Percentiles rank a stretch among this genome's conserved stretches.
phyloP scores from a whole-genome alignment of 2,329 filamentous ascomycete species.

The Sordariomycetes sp. region DNA sequence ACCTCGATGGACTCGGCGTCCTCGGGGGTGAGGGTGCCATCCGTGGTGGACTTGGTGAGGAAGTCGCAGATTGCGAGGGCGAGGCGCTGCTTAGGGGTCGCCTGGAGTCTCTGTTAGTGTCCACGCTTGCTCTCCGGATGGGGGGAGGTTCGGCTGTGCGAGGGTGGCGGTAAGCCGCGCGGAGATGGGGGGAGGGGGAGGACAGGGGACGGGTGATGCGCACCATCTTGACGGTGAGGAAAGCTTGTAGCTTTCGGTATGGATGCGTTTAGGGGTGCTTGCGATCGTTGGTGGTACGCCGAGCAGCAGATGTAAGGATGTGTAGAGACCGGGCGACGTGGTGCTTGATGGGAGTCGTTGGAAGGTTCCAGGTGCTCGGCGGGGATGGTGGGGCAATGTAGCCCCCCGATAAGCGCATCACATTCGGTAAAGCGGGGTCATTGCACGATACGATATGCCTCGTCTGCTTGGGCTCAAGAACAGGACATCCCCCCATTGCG shows the following conservation, averaged over 20 bases:
- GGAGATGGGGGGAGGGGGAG: not conserved
- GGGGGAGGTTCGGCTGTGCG: not conserved
- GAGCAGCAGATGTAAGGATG: not conserved
- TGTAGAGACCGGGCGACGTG: not conserved
- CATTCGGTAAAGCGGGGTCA: not conserved
- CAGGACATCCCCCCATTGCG: not conserved
- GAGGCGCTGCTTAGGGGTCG: conserved; percentile 63
- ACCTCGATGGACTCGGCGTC: conserved; percentile 92
- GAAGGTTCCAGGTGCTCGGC: not conserved
- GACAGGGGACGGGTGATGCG: not conserved
- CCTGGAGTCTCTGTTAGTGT: conserved; percentile 6
- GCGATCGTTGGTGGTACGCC: not conserved
- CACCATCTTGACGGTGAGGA: not conserved
- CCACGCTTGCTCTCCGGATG: not conserved
- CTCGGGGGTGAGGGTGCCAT: conserved; percentile 78
- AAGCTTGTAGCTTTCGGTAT: not conserved
- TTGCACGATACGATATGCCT: not conserved
- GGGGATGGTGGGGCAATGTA: not conserved
- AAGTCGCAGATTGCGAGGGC: conserved; percentile 97
- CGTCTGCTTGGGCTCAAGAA: not conserved
- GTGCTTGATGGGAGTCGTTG: not conserved
- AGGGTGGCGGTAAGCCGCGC: not conserved
- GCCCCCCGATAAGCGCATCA: not conserved
- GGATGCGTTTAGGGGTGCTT: not conserved
- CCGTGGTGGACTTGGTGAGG: conserved; percentile 67